Conservation (phyloP, 2,329 filamentous ascomycete species). For the Calonectria ilicicola region DNA sequence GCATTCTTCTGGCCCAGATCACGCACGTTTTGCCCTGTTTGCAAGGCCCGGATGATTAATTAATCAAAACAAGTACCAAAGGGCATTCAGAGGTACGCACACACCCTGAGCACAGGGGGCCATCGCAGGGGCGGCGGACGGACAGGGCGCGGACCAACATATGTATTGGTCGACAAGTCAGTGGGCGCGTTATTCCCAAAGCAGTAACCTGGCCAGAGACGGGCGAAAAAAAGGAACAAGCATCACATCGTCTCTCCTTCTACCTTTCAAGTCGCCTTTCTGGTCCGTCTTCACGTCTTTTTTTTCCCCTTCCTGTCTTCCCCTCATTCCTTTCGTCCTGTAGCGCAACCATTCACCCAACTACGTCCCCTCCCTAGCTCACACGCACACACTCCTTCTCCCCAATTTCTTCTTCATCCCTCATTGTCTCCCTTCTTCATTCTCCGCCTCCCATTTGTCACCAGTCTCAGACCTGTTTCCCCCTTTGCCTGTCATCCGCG, state of each 20-base stretch:
- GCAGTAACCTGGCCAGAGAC: slow-evolving; percentile 14
- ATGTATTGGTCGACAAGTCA: slow-evolving; percentile 4
- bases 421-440: background rate
- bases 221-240: slow-evolving; percentile 31
- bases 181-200: slow-evolving; percentile 27
- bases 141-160: background rate
- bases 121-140: background rate
- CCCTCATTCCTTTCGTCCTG: slow-evolving; percentile 34
- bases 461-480: slow-evolving; percentile 22
- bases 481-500: slow-evolving; percentile 36
- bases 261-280: slow-evolving; percentile 22
- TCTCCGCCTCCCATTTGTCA: slow-evolving; percentile 23
- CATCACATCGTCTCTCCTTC: slow-evolving; percentile 20
- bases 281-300: slow-evolving; percentile 6
- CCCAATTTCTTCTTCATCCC: slow-evolving; percentile 18
- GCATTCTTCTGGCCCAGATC: background rate
- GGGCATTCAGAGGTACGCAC: slow-evolving; percentile 8
- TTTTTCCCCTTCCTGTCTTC: slow-evolving; percentile 1
- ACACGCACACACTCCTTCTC: slow-evolving; percentile 27
- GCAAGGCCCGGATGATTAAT: background rate
- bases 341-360: background rate
- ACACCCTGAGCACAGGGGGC: background rate
- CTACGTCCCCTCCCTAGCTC: slow-evolving; percentile 8
- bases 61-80: slow-evolving; percentile 4
- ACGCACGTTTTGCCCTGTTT: background rate